These are phyloP conservation scores for Tieghemiomyces parasiticus DNA, from an alignment of 192 early-diverging fungal species.

Conservation along the genomic window DNA sequence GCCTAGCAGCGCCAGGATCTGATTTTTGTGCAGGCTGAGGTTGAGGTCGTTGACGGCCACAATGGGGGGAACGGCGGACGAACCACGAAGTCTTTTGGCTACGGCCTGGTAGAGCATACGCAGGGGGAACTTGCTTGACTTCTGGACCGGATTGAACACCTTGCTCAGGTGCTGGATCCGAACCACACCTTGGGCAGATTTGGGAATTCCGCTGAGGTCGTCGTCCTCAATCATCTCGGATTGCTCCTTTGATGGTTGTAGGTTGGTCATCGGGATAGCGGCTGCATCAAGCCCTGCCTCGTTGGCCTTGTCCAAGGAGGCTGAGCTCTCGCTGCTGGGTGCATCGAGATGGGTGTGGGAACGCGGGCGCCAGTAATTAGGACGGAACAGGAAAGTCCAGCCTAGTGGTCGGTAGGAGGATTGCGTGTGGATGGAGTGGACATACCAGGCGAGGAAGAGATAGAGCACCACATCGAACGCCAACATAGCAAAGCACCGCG, in stretches of 20 bases:
- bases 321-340: not conserved
- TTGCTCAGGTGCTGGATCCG: not conserved
- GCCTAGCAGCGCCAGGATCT: not conserved
- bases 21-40: not conserved
- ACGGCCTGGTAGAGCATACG: too few relatives aligned
- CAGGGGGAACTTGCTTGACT: too few relatives aligned
- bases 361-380: not conserved
- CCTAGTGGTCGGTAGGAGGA: not conserved
- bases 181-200: not conserved
- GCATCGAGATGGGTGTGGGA: not conserved
- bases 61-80: not conserved
- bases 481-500: slow-evolving; percentile 1
- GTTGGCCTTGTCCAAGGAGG: not conserved
- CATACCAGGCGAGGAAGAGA: not conserved
- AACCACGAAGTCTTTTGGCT: not conserved
- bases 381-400: not conserved
- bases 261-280: not conserved
- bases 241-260: not conserved
- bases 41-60: not conserved
- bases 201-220: not conserved
- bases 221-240: slow-evolving; percentile 1
- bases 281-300: not conserved
- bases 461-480: not conserved
- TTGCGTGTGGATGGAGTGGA: not conserved
- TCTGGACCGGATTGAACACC: too few relatives aligned